Conservation (phyloP, 768 basidiomycete genomes). For the Pilatotrama ljubarskyi region DNA sequence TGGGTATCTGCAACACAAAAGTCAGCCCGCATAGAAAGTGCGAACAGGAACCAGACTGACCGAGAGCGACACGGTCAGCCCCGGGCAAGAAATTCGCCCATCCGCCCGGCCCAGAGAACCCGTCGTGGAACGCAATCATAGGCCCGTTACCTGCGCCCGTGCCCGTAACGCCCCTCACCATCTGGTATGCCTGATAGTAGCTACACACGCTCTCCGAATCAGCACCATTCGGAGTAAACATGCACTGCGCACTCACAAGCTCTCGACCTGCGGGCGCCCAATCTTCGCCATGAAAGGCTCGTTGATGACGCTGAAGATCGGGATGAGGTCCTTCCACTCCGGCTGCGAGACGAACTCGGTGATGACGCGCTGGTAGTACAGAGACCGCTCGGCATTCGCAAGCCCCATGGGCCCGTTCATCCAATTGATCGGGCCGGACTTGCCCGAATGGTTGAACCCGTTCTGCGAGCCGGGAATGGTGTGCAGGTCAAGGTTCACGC, state of each 20-base stretch:
- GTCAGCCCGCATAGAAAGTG: background rate
- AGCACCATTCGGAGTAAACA: slow-evolving; percentile 7
- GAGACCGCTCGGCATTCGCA: slow-evolving; percentile 78
- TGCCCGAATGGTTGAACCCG: slow-evolving; percentile 66
- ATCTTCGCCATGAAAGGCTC: slow-evolving; percentile 56
- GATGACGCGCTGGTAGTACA: slow-evolving; percentile 74
- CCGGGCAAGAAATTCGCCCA: slow-evolving; percentile 42
- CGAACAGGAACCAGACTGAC: slow-evolving; percentile 26
- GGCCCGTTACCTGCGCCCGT: slow-evolving; percentile 62
- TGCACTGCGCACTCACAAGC: slow-evolving; percentile 48
- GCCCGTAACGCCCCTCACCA: slow-evolving; percentile 74
- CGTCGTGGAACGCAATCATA: slow-evolving; percentile 53
- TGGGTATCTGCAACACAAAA: slow-evolving; percentile 34
- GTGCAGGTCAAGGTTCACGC: slow-evolving; percentile 80
- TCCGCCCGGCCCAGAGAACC: slow-evolving; percentile 48
- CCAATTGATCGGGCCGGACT: slow-evolving; percentile 59
- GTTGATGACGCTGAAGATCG: slow-evolving; percentile 64
- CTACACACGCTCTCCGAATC: slow-evolving; percentile 40
- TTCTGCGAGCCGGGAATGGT: slow-evolving; percentile 80
- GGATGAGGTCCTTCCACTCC: slow-evolving; percentile 62
- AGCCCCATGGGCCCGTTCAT: slow-evolving; percentile 77
- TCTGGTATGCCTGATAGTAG: slow-evolving; percentile 57
- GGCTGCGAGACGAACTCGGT: slow-evolving; percentile 82
- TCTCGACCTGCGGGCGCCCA: slow-evolving; percentile 51
- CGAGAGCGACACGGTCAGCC: slow-evolving; percentile 45